Base-by-base conservation (phyloP, 1,139 yeast species). In the Torulaspora globosa region DNA sequence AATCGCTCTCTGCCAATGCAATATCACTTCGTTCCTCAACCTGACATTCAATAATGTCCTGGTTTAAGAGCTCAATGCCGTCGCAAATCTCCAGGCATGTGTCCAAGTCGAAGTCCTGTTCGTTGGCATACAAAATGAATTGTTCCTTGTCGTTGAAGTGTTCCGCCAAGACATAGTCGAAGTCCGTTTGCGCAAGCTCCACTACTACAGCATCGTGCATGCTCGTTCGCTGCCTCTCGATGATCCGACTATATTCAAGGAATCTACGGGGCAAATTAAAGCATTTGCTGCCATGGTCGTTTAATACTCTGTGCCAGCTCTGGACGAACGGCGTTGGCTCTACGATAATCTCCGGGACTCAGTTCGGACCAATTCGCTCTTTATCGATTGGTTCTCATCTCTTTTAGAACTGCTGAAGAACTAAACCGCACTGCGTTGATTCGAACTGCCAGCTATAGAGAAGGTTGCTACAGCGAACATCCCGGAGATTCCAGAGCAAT, bases 101-200 rank as follows among this genome's bases (percentile, higher is more conserved):
- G 24, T 51, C 51, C 16, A 51, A 21, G 33, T 51, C 54, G 28
- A 31, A 51, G 30, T 51, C 53, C 41, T 51, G 54, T 14, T 51
- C 49, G 14, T 30, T 38, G 15, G 47, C 44, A 38, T 36, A 49
- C 11, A 44, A 14, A 6, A 45, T 33, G 31, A 47, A 50, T 27
- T 50, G 54, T 28, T 50, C 54, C 27, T 29, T 24, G 21, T 50
- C 51, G 5, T 37, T 56, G 39, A 39, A 41, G 16, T 41, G 37
- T 2, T 35, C 44, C 5, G 39, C 34, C 23, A 31, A 3, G 12
- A 31, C 34, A 16, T 31, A 18, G 16, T 31, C 34, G 23, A 31
- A 31, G 18, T 31, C 34, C 19, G 34, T 19, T 11, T 31, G 34
- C 23, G 18, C 34, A 16, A 31, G 23, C 18, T 31, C 34, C 23